phyloP scores from a whole-genome alignment of 805 yeast genomes.

The Schwanniomyces pseudopolymorphus region DNA sequence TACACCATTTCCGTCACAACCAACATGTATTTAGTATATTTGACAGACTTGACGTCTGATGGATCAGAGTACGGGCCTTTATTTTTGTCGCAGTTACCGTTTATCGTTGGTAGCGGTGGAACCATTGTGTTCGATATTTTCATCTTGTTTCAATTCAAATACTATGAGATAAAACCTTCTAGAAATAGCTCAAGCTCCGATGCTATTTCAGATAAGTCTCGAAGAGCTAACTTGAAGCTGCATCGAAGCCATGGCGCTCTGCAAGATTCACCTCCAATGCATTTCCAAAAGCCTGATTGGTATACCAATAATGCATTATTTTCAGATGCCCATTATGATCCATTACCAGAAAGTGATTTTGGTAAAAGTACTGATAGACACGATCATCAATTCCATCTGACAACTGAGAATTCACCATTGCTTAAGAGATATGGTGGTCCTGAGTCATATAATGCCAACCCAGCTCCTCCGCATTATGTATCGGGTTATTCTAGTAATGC shows the following conservation, averaged over 20 bases:
- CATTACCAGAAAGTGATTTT: too few species aligned
- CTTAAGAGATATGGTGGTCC: background rate
- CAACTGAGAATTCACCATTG: constrained; percentile 1
- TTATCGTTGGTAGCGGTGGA: constrained; percentile 77
- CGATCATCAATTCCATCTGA: background rate
- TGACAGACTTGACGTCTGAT: constrained; percentile 11
- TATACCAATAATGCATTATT: constrained; percentile 22
- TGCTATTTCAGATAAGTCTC: background rate
- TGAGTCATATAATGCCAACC: constrained; percentile 9
- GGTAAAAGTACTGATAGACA: background rate
- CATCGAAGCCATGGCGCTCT: background rate
- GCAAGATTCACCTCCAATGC: constrained; percentile 9
- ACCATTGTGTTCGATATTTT: constrained; percentile 60
- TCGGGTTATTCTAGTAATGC: background rate
- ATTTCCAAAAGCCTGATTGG: constrained; percentile 41
- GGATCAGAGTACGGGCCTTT: constrained; percentile 37
- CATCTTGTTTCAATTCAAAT: constrained; percentile 35
- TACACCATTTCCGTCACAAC: constrained; percentile 32
- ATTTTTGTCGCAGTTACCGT: constrained; percentile 69
- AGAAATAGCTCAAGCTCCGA: background rate
- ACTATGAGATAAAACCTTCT: constrained; percentile 4
- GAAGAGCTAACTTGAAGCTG: background rate
- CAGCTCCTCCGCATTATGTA: constrained; percentile 11
- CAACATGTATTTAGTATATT: constrained; percentile 26
- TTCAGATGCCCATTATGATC: background rate